Conservation (phyloP, 169 alveolate species). For the Cryptosporidium meleagridis region DNA sequence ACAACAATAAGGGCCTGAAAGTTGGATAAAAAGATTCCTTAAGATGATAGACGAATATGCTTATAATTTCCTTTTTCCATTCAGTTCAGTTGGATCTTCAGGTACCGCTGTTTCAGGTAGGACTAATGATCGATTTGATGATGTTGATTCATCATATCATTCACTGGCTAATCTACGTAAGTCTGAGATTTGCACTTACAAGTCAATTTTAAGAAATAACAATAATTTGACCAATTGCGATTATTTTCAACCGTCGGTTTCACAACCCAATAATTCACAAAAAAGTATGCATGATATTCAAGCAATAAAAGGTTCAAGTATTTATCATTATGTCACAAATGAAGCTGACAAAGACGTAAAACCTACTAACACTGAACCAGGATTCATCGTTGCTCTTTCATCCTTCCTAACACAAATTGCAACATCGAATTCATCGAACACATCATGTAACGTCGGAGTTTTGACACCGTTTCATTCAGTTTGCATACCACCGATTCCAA, state of each 20-base stretch:
- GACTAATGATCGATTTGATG: not conserved
- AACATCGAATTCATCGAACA: slow-evolving; percentile 67
- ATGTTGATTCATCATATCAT: not conserved
- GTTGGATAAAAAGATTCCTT: slow-evolving; percentile 7
- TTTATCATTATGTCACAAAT: not conserved
- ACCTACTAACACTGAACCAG: slow-evolving; percentile 76
- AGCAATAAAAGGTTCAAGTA: not conserved
- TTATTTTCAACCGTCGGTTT: not conserved
- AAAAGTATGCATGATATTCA: not conserved
- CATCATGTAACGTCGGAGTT: slow-evolving; percentile 76
- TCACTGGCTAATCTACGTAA: not conserved
- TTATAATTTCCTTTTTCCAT: slow-evolving; percentile 25
- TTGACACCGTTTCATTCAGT: slow-evolving; percentile 89
- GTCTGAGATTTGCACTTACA: slow-evolving; percentile 3
- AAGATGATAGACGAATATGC: slow-evolving; percentile 15
- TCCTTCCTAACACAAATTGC: slow-evolving; percentile 78
- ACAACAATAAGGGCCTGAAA: not conserved
- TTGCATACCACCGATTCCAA: slow-evolving; percentile 86
- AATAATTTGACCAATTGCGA: not conserved
- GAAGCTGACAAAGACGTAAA: not conserved
- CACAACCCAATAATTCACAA: not conserved
- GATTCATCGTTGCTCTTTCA: slow-evolving; percentile 77
- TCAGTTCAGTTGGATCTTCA: slow-evolving; percentile 4
- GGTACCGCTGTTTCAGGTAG: slow-evolving; percentile 5
- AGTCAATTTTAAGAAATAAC: not conserved